Percentiles rank a stretch among this genome's conserved stretches.
Evolutionary conservation across 768 basidiomycete genomes (phyloP).

Genomic region (Leucosporidium creatinivorum): DNA sequence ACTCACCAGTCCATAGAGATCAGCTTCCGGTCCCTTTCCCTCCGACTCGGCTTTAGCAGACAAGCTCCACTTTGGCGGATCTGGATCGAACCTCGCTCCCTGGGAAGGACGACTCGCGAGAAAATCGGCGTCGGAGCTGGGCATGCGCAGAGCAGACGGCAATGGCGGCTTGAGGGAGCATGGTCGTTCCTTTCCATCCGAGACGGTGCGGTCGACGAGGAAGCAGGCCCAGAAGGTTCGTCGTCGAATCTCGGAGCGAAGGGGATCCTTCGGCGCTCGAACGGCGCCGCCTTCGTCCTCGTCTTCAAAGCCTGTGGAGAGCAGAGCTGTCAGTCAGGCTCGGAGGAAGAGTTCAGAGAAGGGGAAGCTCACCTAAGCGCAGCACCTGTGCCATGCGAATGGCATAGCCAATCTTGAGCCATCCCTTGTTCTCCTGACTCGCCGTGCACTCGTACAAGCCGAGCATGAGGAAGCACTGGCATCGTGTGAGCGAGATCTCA

Average conservation of each 20-base stretch:
- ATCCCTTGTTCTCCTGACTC: constrained; percentile 28
- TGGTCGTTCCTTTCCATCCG: constrained; percentile 33
- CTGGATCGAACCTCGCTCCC: constrained; percentile 24
- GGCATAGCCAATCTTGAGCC: constrained; percentile 28
- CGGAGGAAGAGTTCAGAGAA: background rate
- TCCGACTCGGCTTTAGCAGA: background rate
- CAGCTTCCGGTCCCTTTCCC: constrained; percentile 23
- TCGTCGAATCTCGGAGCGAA: constrained; percentile 21
- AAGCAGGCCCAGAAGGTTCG: constrained; percentile 31
- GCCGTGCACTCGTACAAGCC: constrained; percentile 32
- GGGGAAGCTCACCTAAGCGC: constrained; percentile 3
- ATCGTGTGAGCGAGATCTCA: constrained; percentile 23
- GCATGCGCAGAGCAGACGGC: constrained; percentile 24
- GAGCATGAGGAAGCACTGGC: constrained; percentile 31
- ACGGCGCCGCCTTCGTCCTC: constrained; percentile 7
- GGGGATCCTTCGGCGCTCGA: background rate
- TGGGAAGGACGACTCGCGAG: constrained; percentile 1
- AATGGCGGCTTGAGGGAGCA: constrained; percentile 28
- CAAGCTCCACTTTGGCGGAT: constrained; percentile 20
- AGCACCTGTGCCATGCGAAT: constrained; percentile 32
- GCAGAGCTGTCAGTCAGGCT: too few relatives aligned
- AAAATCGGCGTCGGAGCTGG: constrained; percentile 27
- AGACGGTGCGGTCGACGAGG: constrained; percentile 28
- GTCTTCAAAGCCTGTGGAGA: constrained; percentile 21
- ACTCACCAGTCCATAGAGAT: constrained; percentile 16